Base-by-base conservation (phyloP, 768 basidiomycete species). In the Gymnopilus dilepis region DNA sequence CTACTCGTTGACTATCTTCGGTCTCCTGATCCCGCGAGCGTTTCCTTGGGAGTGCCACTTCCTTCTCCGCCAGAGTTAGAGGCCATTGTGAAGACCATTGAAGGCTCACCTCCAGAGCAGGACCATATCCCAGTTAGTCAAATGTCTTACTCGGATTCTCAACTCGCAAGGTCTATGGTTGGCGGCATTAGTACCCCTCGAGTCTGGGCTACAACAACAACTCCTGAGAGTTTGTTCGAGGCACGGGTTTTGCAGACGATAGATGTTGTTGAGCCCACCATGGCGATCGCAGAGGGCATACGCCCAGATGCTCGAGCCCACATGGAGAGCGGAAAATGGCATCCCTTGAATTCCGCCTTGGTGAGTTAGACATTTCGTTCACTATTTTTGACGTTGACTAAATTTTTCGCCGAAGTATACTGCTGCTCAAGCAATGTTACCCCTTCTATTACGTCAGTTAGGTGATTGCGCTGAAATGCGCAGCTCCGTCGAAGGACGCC, bases 381-480 rank as follows among this genome's bases (percentile, higher is more conserved):
- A 19, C 3, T 19, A 13, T 15, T 2, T 6, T 50, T 11, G 11
- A 21, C 17, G 3, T 12, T 38, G 13, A 12, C 17, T 7, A 6
- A 1, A 4, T 53, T 53, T 15, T 1, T 26, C 21, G 4, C n/a
- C 8, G 15, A 31, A 53, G 43, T 57, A 57, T 22, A 45, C 43
- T 13, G 19, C 56, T 19, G 56, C 28, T 2, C 26, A 47, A 9
- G 41, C 30, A 8, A 47, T 57, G 56, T 28, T 57, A 0, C 28
- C 41, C 15, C 6, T 43, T 6, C 24, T 57, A 7, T 13, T 57
- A 11, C 24, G 31, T 13, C 42, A 45, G 19, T 6, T 31, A n/a
- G 56, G 56, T 1, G 56, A 57, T 57, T 19, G 28, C 9, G 42
- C 56, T 12, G 56, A 57, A 47, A 57, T 57, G 56, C 30, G 56